Conservation (phyloP, 257 asterid species). For the Solanum chmielewskii region DNA sequence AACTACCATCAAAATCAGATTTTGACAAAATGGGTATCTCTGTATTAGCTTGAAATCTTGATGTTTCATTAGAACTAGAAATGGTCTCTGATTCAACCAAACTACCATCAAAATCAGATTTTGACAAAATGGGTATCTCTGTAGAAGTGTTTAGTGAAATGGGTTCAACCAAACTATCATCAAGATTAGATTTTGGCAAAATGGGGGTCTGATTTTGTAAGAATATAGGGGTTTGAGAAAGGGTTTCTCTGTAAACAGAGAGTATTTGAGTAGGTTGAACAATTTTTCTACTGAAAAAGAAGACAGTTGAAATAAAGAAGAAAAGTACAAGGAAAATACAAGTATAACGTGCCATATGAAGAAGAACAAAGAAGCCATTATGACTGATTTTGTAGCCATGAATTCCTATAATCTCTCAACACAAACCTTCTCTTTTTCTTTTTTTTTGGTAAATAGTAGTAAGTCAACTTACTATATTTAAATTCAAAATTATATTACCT, state of each 20-base stretch:
- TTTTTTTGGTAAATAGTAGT: neutral
- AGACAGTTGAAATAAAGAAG: slow-evolving; percentile 23
- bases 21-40: slow-evolving; percentile 7
- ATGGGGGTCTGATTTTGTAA: neutral
- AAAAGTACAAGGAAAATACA: slow-evolving; percentile 18
- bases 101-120: slow-evolving; percentile 11
- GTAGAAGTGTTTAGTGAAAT: neutral
- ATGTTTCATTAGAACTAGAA: neutral
- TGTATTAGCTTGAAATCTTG: neutral
- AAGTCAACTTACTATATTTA: neutral
- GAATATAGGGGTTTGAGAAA: neutral
- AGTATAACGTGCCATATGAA: slow-evolving; percentile 37
- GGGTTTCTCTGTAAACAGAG: slow-evolving; percentile 20
- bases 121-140: slow-evolving; percentile 7
- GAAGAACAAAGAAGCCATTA: neutral
- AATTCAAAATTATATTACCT: neutral
- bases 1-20: slow-evolving; percentile 10
- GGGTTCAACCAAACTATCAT: neutral
- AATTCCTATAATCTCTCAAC: neutral
- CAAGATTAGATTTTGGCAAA: neutral
- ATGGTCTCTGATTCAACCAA: neutral
- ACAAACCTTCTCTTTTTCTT: neutral
- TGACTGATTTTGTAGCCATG: neutral
- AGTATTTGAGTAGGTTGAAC: slow-evolving; percentile 25
- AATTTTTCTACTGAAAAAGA: slow-evolving; percentile 30